Evolutionary conservation across 2,329 filamentous ascomycete genomes (phyloP).

Genomic region (Aspergillus ruber): DNA sequence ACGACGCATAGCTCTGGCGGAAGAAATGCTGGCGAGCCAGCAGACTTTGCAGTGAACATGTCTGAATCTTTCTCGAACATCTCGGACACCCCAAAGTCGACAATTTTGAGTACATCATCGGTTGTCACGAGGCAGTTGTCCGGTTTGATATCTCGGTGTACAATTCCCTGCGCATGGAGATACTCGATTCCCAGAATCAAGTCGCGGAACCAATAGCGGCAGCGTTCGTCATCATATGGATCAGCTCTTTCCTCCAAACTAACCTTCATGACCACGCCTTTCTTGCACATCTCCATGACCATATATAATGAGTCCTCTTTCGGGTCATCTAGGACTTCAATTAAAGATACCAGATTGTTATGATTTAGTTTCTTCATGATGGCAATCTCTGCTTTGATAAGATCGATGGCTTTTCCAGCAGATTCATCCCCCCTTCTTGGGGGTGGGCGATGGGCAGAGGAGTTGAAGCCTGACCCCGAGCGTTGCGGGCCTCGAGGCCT

Average conservation of each 20-base stretch:
- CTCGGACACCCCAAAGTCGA: constrained; percentile 98
- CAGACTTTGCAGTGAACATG: constrained; percentile 89
- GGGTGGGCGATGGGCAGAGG: constrained; percentile 57
- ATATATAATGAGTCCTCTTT: constrained; percentile 95
- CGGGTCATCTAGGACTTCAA: constrained; percentile 92
- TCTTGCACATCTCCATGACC: constrained; percentile 98
- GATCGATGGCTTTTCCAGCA: constrained; percentile 66
- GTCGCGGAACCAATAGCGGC: constrained; percentile 89
- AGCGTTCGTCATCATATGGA: constrained; percentile 75
- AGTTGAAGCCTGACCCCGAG: constrained; percentile 55
- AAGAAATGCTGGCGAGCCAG: constrained; percentile 89
- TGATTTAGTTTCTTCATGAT: constrained; percentile 99
- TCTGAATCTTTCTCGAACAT: constrained; percentile 87
- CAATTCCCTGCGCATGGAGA: constrained; percentile 85
- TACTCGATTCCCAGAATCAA: constrained; percentile 94
- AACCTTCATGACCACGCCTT: constrained; percentile 94
- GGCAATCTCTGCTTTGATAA: constrained; percentile 93
- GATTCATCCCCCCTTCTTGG: constrained; percentile 45
- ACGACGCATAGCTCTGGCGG: constrained; percentile 86
- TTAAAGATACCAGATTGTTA: constrained; percentile 82
- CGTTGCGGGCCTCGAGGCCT: constrained; percentile 50
- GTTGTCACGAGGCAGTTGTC: constrained; percentile 88
- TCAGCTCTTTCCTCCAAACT: constrained; percentile 75
- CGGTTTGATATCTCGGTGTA: constrained; percentile 96
- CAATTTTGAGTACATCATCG: constrained; percentile 91